Evolutionary conservation across 2,329 filamentous ascomycete species (phyloP), one percentile per base, ranked within the genome.

Genomic region (Lanzia echinophila): DNA sequence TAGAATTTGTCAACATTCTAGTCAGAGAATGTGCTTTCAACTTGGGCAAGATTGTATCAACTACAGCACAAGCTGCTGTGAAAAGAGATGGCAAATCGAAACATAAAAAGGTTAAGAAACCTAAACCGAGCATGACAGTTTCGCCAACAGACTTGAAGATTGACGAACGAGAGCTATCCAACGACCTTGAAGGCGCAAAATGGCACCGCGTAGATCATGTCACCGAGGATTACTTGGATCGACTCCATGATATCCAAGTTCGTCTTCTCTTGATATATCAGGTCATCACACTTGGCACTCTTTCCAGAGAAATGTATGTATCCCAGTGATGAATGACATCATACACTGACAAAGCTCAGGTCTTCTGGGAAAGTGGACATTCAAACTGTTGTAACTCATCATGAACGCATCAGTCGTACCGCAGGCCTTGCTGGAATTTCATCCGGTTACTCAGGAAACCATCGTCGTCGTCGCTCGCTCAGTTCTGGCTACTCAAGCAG

Each of bases 211-310:
- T 44, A 11, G 17, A 36, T 3, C 13, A 24, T 20, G 42, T 36
- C 3, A 32, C 58, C 2, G 24, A 54, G 7, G 46, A 46, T 7
- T 54, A 46, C 20, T 54, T 58, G 33, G 47, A 53, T 13, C 46
- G 58, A 19, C 50, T 65, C 15, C 54, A 60, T 39, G 52, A 62
- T 11, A 24, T 64, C 19, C 62, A 63, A 39, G 55, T 61, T 13
- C 56, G 60, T 56, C 55, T 64, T 47, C 54, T 65, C 17, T 50
- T 65, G 12, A 55, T 65, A 5, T 58, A 53, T 32, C 62, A 63
- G 31, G 60, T 64, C 33, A 47, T 64, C 20, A 62, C 55, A 3
- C 48, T 63, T 22, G 56, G 59, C 10, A 46, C 47, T 1, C 28
- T 65, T 31, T 60, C 58, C 2, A 55, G 47, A 50, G 54, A 62